These are phyloP conservation scores for Mortierella sp. DNA, from an alignment of 371 early-diverging fungal species.

Conservation along the genomic window DNA sequence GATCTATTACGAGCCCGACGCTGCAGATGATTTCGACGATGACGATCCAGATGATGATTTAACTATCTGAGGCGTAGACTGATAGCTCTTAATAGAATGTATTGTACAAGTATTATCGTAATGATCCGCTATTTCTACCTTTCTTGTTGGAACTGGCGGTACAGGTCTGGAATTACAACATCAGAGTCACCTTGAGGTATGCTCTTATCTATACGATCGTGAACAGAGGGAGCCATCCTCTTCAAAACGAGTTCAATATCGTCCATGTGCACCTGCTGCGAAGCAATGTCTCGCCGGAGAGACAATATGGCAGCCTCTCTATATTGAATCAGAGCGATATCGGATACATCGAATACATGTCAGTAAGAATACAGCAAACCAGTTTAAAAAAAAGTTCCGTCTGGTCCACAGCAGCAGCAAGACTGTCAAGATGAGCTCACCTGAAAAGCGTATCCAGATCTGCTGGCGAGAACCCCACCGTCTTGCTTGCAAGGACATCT, in stretches of 20 bases:
- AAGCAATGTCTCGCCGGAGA: slow-evolving; percentile 25
- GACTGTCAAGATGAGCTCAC: slow-evolving; percentile 4
- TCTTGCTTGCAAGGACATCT: slow-evolving; percentile 3
- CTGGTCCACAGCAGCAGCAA: too few species aligned
- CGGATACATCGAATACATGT: too few species aligned
- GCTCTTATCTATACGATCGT: slow-evolving; percentile 13
- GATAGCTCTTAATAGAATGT: neutral
- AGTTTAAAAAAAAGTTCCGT: too few species aligned
- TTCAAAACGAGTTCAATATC: slow-evolving; percentile 20
- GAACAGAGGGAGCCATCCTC: slow-evolving; percentile 24
- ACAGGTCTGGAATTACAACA: slow-evolving; percentile 25
- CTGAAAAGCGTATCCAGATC: slow-evolving; percentile 46
- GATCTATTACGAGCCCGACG: slow-evolving; percentile 79
- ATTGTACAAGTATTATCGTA: neutral
- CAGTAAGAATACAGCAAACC: too few species aligned
- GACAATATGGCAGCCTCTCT: slow-evolving; percentile 59
- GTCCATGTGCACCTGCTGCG: slow-evolving; percentile 8
- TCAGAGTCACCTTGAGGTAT: neutral
- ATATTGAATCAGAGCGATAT: too few species aligned
- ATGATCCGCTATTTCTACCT: too few species aligned
- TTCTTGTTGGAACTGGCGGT: slow-evolving; percentile 38
- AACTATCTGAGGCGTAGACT: slow-evolving; percentile 64
- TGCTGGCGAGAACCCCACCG: slow-evolving; percentile 46
- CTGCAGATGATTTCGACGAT: slow-evolving; percentile 83
- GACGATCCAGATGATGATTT: slow-evolving; percentile 88